Conservation (phyloP, 208 protist species). For the Leishmania arabica region DNA sequence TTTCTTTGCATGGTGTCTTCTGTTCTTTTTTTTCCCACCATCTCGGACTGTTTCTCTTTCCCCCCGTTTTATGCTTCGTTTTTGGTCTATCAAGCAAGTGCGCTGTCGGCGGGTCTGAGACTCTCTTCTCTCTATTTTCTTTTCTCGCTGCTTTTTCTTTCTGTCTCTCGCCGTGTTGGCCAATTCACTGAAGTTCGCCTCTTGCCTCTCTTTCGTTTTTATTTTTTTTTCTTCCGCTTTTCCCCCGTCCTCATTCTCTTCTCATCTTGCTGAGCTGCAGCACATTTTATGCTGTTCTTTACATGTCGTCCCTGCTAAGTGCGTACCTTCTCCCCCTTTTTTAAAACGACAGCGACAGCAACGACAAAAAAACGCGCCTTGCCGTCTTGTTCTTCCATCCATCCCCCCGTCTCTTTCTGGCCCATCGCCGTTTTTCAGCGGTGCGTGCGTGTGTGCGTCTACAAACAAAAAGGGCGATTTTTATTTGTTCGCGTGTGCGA, state of each 20-base stretch:
- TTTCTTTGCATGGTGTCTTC: no score
- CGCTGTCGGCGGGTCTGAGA: background rate
- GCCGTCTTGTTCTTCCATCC: no score
- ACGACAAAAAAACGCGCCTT: no score
- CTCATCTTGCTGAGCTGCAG: background rate
- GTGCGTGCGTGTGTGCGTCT: background rate
- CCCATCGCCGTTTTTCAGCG: background rate
- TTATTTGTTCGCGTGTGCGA: background rate
- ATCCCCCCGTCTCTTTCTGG: background rate
- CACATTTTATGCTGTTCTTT: background rate
- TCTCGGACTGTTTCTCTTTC: no score
- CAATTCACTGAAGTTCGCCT: background rate
- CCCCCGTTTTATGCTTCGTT: no score
- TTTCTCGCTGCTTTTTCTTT: no score
- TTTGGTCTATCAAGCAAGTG: background rate
- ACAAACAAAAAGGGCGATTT: background rate
- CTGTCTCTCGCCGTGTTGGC: background rate
- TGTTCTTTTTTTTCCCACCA: no score
- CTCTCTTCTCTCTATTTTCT: background rate
- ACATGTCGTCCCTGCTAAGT: background rate
- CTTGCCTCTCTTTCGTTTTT: background rate
- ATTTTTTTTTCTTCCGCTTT: background rate
- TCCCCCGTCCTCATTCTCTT: background rate
- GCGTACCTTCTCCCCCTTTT: background rate
- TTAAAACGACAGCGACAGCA: no score